These are phyloP conservation scores for Verticillium alfalfae DNA, from an alignment of 2,329 filamentous ascomycete genomes.

Conservation along the genomic window DNA sequence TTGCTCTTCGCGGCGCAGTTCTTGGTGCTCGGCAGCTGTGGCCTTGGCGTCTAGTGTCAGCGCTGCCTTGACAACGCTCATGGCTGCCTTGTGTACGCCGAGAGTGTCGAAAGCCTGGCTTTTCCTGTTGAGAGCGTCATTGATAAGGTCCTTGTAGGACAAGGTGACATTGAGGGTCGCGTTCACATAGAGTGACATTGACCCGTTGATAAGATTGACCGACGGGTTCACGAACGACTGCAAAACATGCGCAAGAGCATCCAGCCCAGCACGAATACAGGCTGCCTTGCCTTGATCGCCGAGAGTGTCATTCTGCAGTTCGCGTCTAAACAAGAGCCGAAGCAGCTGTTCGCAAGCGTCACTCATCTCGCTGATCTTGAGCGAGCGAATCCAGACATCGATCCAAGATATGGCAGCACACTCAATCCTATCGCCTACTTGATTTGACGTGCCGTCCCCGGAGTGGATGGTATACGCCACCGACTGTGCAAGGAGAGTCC, in stretches of 20 bases:
- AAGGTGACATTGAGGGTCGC: constrained; percentile 61
- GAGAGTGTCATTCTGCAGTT: constrained; percentile 48
- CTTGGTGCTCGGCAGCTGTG: constrained; percentile 29
- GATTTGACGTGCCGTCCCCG: constrained; percentile 37
- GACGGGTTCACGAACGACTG: constrained; percentile 45
- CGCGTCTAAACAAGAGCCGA: constrained; percentile 64
- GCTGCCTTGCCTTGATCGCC: constrained; percentile 53
- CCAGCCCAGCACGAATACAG: constrained; percentile 61
- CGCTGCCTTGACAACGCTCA: constrained; percentile 46
- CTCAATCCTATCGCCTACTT: constrained; percentile 34
- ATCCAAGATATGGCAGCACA: constrained; percentile 75
- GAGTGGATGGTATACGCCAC: constrained; percentile 44
- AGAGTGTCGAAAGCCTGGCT: constrained; percentile 29
- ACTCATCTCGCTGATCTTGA: constrained; percentile 69
- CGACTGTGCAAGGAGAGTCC: constrained; percentile 55
- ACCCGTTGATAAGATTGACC: constrained; percentile 33
- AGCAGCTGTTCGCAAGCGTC: constrained; percentile 77
- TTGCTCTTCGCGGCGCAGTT: constrained; percentile 10
- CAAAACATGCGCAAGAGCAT: constrained; percentile 51
- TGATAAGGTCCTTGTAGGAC: constrained; percentile 56
- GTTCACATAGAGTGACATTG: constrained; percentile 57
- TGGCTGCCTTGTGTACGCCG: constrained; percentile 41
- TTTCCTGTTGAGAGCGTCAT: constrained; percentile 38
- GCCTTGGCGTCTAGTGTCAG: constrained; percentile 38
- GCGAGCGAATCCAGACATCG: constrained; percentile 68